Evolutionary conservation across 1,139 yeast genomes (phyloP).

Genomic region (Barnettozyma hawaiiensis): DNA sequence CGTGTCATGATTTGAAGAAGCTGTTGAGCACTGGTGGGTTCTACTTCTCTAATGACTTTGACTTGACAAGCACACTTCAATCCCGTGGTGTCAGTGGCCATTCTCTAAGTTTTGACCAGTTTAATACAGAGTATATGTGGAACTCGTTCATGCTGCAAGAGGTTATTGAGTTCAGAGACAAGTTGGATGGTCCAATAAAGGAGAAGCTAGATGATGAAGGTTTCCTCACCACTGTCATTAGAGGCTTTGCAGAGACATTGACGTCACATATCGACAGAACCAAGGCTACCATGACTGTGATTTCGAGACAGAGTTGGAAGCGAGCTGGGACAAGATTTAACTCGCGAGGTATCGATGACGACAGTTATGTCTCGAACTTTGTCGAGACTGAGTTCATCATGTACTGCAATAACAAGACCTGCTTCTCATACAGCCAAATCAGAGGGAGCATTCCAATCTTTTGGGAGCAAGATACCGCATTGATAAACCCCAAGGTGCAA

Average conservation of each 20-base stretch:
- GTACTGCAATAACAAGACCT: constrained; percentile 47
- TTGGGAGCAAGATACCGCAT: constrained; percentile 95
- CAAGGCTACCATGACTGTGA: constrained; percentile 63
- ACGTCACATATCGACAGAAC: constrained; percentile 45
- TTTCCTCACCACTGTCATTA: constrained; percentile 81
- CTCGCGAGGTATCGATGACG: constrained; percentile 94
- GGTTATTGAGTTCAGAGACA: constrained; percentile 65
- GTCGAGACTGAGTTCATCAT: constrained; percentile 89
- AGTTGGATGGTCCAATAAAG: constrained; percentile 56
- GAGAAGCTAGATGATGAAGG: constrained; percentile 63
- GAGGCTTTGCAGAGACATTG: constrained; percentile 89
- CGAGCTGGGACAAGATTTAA: constrained; percentile 94
- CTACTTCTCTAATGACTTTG: constrained; percentile 88
- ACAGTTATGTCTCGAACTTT: constrained; percentile 91
- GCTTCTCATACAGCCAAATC: constrained; percentile 76
- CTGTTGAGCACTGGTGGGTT: constrained; percentile 83
- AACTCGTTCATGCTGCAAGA: constrained; percentile 87
- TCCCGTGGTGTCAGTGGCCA: constrained; percentile 50
- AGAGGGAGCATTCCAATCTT: constrained; percentile 95
- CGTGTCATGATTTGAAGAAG: constrained; percentile 75
- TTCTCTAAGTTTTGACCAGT: constrained; percentile 47
- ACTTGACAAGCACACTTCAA: constrained; percentile 78
- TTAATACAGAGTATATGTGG: constrained; percentile 93
- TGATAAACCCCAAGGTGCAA: constrained; percentile 78
- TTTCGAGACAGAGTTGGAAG: constrained; percentile 92